Evolutionary conservation across 331 rosid genomes (phyloP), one percentile per base, ranked within the genome.

Genomic region (Quercus tomentella): DNA sequence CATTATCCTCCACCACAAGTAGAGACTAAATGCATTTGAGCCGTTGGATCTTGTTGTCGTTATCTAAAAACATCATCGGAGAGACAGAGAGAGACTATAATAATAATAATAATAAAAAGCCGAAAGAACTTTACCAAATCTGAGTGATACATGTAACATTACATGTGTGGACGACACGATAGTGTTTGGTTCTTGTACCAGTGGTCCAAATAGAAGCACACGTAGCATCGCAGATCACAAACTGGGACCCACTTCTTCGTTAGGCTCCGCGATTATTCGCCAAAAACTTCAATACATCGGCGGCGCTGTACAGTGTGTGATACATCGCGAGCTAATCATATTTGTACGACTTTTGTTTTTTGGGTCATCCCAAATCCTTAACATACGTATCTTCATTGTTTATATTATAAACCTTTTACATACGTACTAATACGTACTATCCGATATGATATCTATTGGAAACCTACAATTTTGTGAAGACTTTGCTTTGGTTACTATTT

Each of bases 201-300:
- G 87, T 83, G 92, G 89, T 8, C 72, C 8, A 62, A 54, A 79
- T 31, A 28, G 56, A 60, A 14, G 70, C 66, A 52, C 83, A 23
- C 51, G 82, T 81, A 23, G 74, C 81, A 73, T 83, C 77, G 22
- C 41, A 56, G 22, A 77, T 28, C 74, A 33, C 14, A 2, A 1
- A 1, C 3, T 56, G 81, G 88, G 86, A 20, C 84, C 87, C 76
- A 74, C 62, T 5, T 2, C 31, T 33, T 66, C 0, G 65, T 23
- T 52, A 3, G 55, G 72, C 18, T 71, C 70, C 30, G 3, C 85
- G 77, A 73, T 56, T 66, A 45, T 75, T 84, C 7, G 41, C 51
- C 69, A n/a, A 30, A 55, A 26, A 6, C 12, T 41, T 4, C 52
- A 67, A 31, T 56, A 66, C 80, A 76, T 73, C 66, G 76, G 62